These are phyloP conservation scores for Populus alba DNA, from an alignment of 345 rosid species.

Conservation along the genomic window DNA sequence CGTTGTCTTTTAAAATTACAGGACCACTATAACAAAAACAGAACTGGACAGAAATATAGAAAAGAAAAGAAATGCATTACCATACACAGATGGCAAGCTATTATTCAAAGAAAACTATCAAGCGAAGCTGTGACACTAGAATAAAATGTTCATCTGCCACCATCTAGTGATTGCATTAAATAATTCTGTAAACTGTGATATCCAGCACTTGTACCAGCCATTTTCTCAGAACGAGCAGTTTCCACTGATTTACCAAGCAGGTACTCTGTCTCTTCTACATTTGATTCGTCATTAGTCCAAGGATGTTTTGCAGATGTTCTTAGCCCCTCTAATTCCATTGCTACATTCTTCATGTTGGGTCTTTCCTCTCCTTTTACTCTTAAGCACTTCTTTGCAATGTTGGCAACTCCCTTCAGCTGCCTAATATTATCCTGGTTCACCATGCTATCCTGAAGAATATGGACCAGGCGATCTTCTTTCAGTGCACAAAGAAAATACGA, in stretches of 20 bases:
- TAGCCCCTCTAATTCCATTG: conserved; percentile 2
- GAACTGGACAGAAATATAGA: too few relatives aligned
- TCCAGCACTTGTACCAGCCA: background rate
- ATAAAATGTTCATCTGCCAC: too few relatives aligned
- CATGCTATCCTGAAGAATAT: background rate
- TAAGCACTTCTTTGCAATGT: conserved; percentile 2
- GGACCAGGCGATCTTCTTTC: background rate
- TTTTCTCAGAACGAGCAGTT: background rate
- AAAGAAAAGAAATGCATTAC: too few relatives aligned
- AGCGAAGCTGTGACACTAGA: too few relatives aligned
- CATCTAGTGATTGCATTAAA: background rate
- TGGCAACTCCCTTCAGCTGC: background rate
- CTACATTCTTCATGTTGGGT: conserved; percentile 5
- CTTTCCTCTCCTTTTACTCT: background rate
- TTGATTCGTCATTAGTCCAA: too few relatives aligned
- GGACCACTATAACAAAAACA: too few relatives aligned
- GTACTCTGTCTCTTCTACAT: conserved; percentile 23
- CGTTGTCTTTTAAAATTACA: too few relatives aligned
- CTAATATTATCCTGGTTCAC: background rate
- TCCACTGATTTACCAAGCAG: conserved; percentile 9
- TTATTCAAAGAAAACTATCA: too few relatives aligned
- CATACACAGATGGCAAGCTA: too few relatives aligned
- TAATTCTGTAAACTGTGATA: conserved; percentile 21
- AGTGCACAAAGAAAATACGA: background rate
- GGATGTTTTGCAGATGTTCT: background rate